Base-by-base conservation (phyloP, 768 basidiomycete species). In the Naganishia vaughanmartiniae region DNA sequence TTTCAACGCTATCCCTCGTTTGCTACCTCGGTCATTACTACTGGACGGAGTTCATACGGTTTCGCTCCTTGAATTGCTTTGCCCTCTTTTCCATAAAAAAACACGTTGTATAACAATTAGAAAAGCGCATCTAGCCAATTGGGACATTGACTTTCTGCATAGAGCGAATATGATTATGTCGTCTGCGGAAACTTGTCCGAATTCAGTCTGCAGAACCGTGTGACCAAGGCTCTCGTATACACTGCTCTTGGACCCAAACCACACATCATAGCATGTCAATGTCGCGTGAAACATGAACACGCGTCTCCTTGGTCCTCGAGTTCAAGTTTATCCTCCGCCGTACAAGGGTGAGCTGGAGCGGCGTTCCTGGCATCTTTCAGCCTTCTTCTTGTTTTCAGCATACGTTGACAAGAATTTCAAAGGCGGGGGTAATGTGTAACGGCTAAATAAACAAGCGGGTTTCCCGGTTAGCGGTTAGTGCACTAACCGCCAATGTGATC, bases 271-370 rank as follows among this genome's bases (percentile, higher is more conserved):
- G 34, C 12, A 15, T 11, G n/a, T n/a, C n/a, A 42, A 7, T 42
- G 10, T 2, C 42, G 17, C 15, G 42, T 15, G 42, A 15, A 42
- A 42, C 42, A 42, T 42, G n/a, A n/a, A n/a, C n/a, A n/a, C n/a
- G n/a, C 65, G 28, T 76, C 72, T 17, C 75, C 73, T 30, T 69
- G 65, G 56, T 76, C 73, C 54, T 74, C 72, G 63, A 24, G 67
- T 33, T 51, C 42, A 26, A 67, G 34, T 53, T 60, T 70, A 65
- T 74, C 75, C 66, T 68, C 73, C 12, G 39, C 73, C 1, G 73
- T 73, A 58, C 57, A 74, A 33, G 66, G 54, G 15, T 56, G 34
- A n/a, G 10, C 54, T 26, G 60, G 34, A n/a, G 65, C 67, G 9
- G 72, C 73, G 56, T 65, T 68, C n/a, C 65, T 57, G 7, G 55